Evolutionary conservation across 83 land plant species (phyloP).

Genomic region (Picea mariana): DNA sequence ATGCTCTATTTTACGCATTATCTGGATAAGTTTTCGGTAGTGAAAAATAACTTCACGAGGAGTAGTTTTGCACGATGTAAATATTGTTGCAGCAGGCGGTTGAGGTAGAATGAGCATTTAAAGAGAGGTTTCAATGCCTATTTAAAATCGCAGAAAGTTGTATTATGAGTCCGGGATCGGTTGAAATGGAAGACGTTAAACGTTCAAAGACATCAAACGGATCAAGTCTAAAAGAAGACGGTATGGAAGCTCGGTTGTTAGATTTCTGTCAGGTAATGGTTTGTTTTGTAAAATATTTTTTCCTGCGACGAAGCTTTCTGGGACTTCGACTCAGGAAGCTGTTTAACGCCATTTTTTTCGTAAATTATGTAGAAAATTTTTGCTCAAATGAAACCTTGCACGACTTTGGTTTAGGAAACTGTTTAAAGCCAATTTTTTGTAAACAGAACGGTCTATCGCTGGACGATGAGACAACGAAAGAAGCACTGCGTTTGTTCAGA

Average conservation of each 20-base stretch:
- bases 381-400: not conserved
- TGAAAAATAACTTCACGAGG: not conserved
- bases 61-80: conserved; percentile 1
- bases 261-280: conserved; percentile 60
- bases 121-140: not conserved
- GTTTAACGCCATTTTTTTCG: not conserved
- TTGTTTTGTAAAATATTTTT: not conserved
- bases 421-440: not conserved
- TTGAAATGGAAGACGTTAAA: conserved; percentile 9
- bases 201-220: not conserved
- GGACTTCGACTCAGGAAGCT: not conserved
- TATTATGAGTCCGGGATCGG: conserved; percentile 26
- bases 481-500: conserved; percentile 50
- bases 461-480: conserved; percentile 37
- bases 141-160: not conserved
- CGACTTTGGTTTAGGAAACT: not conserved
- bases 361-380: not conserved
- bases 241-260: conserved; percentile 55
- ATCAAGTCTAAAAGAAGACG: conserved; percentile 11
- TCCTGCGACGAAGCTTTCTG: not conserved
- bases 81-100: not conserved
- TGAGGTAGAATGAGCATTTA: not conserved
- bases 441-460: conserved; percentile 40
- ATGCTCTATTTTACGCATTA: too few relatives aligned
- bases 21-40: not conserved